These are phyloP conservation scores for Cyclotella baltica DNA, from an alignment of 108 stramenopile genomes.

Conservation along the genomic window DNA sequence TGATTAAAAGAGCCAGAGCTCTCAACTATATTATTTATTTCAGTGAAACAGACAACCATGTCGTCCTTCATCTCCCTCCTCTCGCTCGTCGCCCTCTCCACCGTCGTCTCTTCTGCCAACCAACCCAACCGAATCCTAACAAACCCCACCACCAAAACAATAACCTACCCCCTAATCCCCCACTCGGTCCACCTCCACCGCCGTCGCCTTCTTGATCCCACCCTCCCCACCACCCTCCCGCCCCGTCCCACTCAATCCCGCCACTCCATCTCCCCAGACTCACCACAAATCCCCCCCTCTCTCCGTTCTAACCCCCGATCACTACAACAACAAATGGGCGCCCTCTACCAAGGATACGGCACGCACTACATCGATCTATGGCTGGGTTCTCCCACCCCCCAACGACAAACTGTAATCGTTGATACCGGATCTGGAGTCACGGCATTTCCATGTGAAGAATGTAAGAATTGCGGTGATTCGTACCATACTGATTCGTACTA, in stretches of 20 bases:
- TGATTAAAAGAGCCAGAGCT: too few species aligned
- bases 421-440: constrained; percentile 94
- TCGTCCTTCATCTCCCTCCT: too few species aligned
- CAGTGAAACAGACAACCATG: too few species aligned
- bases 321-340: constrained; percentile 57
- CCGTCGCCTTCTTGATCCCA: constrained; percentile 31
- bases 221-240: constrained; percentile 18
- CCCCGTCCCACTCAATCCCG: constrained; percentile 38
- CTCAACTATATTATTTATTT: too few species aligned
- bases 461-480: constrained; percentile 75
- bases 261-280: constrained; percentile 23
- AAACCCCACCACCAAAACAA: constrained; percentile 35
- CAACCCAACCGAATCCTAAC: constrained; percentile 17
- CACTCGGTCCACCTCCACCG: constrained; percentile 38
- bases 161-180: constrained; percentile 51
- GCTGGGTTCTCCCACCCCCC: constrained; percentile 92
- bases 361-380: constrained; percentile 96
- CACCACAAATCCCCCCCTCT: background rate
- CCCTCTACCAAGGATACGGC: constrained; percentile 80
- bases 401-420: constrained; percentile 97
- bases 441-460: constrained; percentile 94
- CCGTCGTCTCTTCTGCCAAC: background rate
- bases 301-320: background rate
- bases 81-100: background rate
- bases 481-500: constrained; percentile 75